These are phyloP conservation scores for Schizosaccharomyces japonicus DNA, from an alignment of 805 yeast genomes.

Conservation along the genomic window DNA sequence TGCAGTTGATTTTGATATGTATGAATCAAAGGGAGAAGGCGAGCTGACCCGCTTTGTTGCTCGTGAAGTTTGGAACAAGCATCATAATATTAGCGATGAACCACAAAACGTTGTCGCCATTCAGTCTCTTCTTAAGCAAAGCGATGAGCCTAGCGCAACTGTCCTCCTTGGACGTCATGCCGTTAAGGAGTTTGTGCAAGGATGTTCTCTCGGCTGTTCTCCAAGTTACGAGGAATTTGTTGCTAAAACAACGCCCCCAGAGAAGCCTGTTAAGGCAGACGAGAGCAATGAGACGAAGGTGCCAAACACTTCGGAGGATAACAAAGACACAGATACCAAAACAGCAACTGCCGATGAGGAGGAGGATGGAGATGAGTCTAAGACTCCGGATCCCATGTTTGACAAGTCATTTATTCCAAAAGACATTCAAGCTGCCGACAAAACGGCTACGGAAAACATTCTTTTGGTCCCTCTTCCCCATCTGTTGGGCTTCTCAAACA, in stretches of 20 bases:
- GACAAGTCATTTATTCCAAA: too few species aligned
- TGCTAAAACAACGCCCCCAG: conserved; percentile 50
- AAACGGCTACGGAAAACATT: too few species aligned
- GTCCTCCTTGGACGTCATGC: conserved; percentile 90
- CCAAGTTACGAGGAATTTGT: conserved; percentile 87
- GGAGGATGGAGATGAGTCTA: neutral
- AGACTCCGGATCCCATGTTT: too few species aligned
- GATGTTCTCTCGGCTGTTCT: too few species aligned
- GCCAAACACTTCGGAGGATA: conserved; percentile 8
- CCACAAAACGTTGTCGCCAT: conserved; percentile 7
- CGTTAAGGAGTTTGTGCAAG: conserved; percentile 71
- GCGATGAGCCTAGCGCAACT: conserved; percentile 44
- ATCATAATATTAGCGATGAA: conserved; percentile 22
- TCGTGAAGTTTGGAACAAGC: conserved; percentile 45
- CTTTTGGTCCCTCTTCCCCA: conserved; percentile 55
- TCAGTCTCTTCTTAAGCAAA: conserved; percentile 15
- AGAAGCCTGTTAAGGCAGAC: conserved; percentile 13
- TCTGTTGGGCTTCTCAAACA: conserved; percentile 49
- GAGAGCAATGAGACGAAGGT: conserved; percentile 5
- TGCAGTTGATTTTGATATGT: conserved; percentile 61
- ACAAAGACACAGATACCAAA: conserved; percentile 6
- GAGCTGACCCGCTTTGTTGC: conserved; percentile 66
- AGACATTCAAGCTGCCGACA: too few species aligned
- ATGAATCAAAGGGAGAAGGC: conserved; percentile 66
- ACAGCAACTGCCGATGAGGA: conserved; percentile 5